Percentiles rank a stretch among this genome's conserved stretches.
Evolutionary conservation across 192 early-diverging fungal species (phyloP).

Genomic region (Allomyces macrogynus): DNA sequence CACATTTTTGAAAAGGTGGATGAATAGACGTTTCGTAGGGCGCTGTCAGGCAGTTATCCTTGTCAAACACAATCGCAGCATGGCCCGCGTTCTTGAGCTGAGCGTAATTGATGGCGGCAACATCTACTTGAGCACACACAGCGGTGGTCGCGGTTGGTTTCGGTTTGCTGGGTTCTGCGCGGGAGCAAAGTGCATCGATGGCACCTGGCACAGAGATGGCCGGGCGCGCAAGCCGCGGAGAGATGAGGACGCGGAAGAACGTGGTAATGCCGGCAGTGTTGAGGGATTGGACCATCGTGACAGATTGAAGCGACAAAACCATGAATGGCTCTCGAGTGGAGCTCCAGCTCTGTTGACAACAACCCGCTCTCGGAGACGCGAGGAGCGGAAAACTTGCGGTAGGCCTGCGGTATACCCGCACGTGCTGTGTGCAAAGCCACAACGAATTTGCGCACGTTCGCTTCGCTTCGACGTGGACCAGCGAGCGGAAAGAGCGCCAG

Average conservation of each 20-base stretch:
- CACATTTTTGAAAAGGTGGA: conserved; percentile 31
- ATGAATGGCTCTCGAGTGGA: too few species aligned
- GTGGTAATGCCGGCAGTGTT: not conserved
- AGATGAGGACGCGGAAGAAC: not conserved
- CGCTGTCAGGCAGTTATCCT: conserved; percentile 84
- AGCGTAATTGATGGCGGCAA: conserved; percentile 43
- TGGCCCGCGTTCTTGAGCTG: conserved; percentile 37
- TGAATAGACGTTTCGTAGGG: conserved; percentile 55
- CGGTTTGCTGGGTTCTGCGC: not conserved
- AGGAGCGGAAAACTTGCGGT: too few species aligned
- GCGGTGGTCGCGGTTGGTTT: not conserved
- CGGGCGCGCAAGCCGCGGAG: not conserved
- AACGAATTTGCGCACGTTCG: too few species aligned
- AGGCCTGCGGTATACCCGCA: too few species aligned
- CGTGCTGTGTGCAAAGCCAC: too few species aligned
- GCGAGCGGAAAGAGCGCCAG: too few species aligned
- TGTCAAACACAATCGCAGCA: conserved; percentile 71
- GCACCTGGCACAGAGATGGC: not conserved
- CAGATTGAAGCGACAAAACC: too few species aligned
- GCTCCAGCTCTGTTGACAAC: too few species aligned
- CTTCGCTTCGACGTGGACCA: too few species aligned
- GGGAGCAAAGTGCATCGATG: not conserved
- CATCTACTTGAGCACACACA: conserved; percentile 18
- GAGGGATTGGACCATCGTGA: not conserved
- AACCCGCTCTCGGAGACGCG: too few species aligned